Evolutionary conservation across 83 land plant genomes (phyloP).

Genomic region (Diphasiastrum complanatum): DNA sequence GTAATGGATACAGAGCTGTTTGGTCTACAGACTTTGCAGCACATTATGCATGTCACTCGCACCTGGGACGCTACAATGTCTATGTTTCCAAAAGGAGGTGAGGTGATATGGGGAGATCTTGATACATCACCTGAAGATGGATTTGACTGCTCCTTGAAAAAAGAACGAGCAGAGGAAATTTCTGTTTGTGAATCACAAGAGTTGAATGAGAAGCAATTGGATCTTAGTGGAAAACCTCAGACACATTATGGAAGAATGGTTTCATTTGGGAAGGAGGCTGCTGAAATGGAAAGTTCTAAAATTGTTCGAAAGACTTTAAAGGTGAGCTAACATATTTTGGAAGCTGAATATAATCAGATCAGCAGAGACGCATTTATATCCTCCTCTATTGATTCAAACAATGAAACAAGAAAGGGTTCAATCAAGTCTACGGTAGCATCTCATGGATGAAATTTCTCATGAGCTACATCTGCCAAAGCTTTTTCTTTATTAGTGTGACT

Average conservation of each 20-base stretch:
- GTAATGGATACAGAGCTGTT: constrained; percentile 66
- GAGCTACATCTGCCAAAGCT: too few relatives aligned
- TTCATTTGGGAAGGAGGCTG: constrained; percentile 74
- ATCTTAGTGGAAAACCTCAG: constrained; percentile 23
- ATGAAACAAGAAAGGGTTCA: too few relatives aligned
- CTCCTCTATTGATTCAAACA: too few relatives aligned
- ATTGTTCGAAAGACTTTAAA: constrained; percentile 45
- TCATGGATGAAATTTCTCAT: too few relatives aligned
- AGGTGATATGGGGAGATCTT: constrained; percentile 76
- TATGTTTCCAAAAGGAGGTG: constrained; percentile 94
- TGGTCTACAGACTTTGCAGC: constrained; percentile 68
- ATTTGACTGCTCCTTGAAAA: constrained; percentile 39
- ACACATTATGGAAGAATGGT: constrained; percentile 66
- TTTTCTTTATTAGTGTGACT: too few relatives aligned
- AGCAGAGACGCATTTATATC: too few relatives aligned
- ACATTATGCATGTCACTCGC: constrained; percentile 75
- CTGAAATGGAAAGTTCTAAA: constrained; percentile 38
- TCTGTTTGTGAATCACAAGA: constrained; percentile 10
- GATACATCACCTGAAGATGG: constrained; percentile 95
- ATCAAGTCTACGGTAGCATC: too few relatives aligned
- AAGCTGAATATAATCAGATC: too few relatives aligned
- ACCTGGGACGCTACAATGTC: constrained; percentile 91
- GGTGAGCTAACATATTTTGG: constrained; percentile 32
- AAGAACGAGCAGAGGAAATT: constrained; percentile 22
- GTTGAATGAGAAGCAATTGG: not conserved